Base-by-base conservation (phyloP, 2,329 filamentous ascomycete genomes). In the Pyricularia sp. region DNA sequence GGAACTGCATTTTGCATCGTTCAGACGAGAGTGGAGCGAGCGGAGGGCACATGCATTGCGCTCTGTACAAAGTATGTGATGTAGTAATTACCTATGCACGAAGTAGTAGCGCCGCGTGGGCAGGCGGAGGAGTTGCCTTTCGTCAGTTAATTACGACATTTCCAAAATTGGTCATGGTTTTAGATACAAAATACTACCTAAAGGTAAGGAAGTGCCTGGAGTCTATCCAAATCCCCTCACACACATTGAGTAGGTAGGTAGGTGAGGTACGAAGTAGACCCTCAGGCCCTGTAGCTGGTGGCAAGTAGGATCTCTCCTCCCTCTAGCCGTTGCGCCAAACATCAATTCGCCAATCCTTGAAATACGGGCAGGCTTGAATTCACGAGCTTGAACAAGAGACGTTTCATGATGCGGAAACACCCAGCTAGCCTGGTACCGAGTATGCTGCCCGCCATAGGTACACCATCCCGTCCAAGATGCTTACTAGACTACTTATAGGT, bases 101-200 rank as follows among this genome's bases (percentile, higher is more conserved):
- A 17, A 17, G 26, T 28, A 50, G 72, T 67, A 33, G 30, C 20
- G 30, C 31, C 69, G 72, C 58, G 3, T 61, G 42, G 17, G 42
- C 42, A 20, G 4, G 42, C 7, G 2, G 42, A n/a, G 17, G 42
- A 55, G 7, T 9, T 55, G 20, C 42, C 17, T n/a, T 9, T n/a
- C 3, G 42, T 55, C 42, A 55, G 42, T 55, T 33, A 31, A 9
- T 31, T 20, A n/a, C 42, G 12, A n/a, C 20, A 55, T 55, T 55
- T 20, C 42, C 17, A n/a, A n/a, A 55, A 17, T 36, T 36, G 7
- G 5, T 55, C 42, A 7, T 55, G 17, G 42, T 55, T 55, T n/a
- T 55, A 5, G 42, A 20, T 55, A 55, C 17, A 20, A n/a, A 55
- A n/a, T n/a, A 55, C 42, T 55, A n/a, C 42, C 20, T 33, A 9